These are phyloP conservation scores for Kazachstania bromeliacearum DNA, from an alignment of 805 yeast species.

Conservation along the genomic window DNA sequence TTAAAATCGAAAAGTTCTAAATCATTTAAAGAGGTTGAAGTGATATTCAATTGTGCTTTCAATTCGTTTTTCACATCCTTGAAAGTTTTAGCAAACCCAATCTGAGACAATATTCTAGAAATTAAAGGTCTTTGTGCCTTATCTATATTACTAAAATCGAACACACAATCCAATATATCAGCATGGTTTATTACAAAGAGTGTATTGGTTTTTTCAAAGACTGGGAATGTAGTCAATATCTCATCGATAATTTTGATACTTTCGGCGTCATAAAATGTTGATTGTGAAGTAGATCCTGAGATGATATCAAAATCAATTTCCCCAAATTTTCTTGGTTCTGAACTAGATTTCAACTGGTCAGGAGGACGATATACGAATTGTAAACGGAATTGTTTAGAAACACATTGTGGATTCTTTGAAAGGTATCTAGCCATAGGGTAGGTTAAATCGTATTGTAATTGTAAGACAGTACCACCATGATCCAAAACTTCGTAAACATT, in stretches of 20 bases:
- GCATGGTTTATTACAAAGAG: conserved; percentile 67
- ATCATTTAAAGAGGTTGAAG: conserved; percentile 76
- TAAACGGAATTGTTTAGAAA: conserved; percentile 55
- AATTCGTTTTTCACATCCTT: conserved; percentile 49
- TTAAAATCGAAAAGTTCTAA: conserved; percentile 72
- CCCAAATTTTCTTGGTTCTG: conserved; percentile 67
- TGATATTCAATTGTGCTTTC: conserved; percentile 59
- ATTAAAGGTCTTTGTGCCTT: conserved; percentile 64
- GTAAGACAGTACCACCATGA: conserved; percentile 77
- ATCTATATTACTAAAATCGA: conserved; percentile 75
- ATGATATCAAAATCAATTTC: conserved; percentile 85
- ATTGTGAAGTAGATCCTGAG: conserved; percentile 37
- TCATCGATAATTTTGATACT: conserved; percentile 76
- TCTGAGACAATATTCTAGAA: conserved; percentile 61
- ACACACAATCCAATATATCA: conserved; percentile 63
- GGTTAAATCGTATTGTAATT: conserved; percentile 81
- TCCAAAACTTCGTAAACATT: conserved; percentile 75
- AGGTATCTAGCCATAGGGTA: conserved; percentile 81
- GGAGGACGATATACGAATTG: conserved; percentile 76
- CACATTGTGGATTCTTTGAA: conserved; percentile 45
- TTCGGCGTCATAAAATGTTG: conserved; percentile 74
- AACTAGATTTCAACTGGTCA: conserved; percentile 40
- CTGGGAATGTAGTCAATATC: conserved; percentile 54
- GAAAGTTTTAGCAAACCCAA: conserved; percentile 58
- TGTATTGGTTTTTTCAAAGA: conserved; percentile 48